Evolutionary conservation across 73 alveolate species (phyloP).

Genomic region (Breviolum minutum): DNA sequence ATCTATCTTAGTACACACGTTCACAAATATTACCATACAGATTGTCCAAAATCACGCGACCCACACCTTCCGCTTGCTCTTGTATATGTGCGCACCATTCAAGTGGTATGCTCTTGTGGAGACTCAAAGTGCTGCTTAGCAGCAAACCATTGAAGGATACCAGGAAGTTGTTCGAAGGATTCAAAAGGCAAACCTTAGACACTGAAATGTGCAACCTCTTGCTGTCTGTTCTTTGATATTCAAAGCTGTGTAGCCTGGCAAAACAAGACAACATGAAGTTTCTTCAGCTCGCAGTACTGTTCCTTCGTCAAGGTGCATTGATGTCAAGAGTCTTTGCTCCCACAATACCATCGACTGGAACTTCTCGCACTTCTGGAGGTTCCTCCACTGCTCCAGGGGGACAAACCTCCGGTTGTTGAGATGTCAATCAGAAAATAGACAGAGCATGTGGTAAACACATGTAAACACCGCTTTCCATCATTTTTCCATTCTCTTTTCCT

Average conservation of each 20-base stretch:
- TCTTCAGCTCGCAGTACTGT: too few relatives aligned
- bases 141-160: slow-evolving; percentile 56
- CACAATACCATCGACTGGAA: neutral
- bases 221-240: neutral
- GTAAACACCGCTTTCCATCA: neutral
- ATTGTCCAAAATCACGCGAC: too few relatives aligned
- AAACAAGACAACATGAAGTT: neutral
- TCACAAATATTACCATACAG: too few relatives aligned
- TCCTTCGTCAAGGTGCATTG: neutral
- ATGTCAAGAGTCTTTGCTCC: slow-evolving; percentile 31
- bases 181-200: slow-evolving; percentile 55
- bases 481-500: neutral
- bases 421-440: neutral
- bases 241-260: neutral
- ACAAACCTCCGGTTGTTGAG: neutral
- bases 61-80: too few relatives aligned
- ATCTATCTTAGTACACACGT: too few relatives aligned
- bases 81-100: too few relatives aligned
- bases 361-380: slow-evolving; percentile 13
- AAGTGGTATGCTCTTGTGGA: too few relatives aligned
- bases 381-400: neutral
- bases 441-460: neutral
- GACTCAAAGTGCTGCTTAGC: neutral
- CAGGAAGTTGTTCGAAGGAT: slow-evolving; percentile 68
- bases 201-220: neutral